Evolutionary conservation across 2,329 filamentous ascomycete genomes (phyloP).

Genomic region (Exophiala xenobiotica): DNA sequence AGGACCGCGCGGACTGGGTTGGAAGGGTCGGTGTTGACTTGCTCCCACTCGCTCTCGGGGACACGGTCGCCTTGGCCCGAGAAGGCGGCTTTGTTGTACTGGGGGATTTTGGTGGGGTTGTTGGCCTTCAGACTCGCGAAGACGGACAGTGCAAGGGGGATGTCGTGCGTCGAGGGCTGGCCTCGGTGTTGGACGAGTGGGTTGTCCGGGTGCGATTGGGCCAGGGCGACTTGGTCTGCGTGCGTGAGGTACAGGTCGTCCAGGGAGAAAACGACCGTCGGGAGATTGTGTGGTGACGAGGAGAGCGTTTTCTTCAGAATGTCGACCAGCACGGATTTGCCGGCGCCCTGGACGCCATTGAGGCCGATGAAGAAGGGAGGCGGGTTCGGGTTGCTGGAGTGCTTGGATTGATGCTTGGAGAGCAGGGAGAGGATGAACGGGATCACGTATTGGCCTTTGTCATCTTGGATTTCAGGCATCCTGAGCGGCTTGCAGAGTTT

Average conservation of each 20-base stretch:
- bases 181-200: conserved; percentile 77
- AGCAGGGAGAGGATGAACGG: conserved; percentile 70
- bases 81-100: conserved; percentile 81
- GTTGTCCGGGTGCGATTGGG: conserved; percentile 66
- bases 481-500: not conserved
- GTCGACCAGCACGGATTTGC: conserved; percentile 83
- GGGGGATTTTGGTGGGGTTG: conserved; percentile 62
- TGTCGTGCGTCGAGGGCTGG: conserved; percentile 80
- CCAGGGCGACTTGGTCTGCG: conserved; percentile 64
- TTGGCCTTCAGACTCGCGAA: conserved; percentile 59
- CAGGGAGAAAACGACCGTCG: conserved; percentile 73
- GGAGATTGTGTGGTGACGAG: conserved; percentile 56
- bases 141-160: conserved; percentile 61
- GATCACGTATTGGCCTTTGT: conserved; percentile 75
- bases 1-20: conserved; percentile 62
- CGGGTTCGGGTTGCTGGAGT: conserved; percentile 37
- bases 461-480: conserved; percentile 64
- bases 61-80: conserved; percentile 73
- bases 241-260: conserved; percentile 87
- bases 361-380: conserved; percentile 81
- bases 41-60: conserved; percentile 61
- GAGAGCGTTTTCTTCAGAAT: conserved; percentile 63
- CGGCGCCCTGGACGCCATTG: conserved; percentile 87
- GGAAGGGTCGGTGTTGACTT: conserved; percentile 43
- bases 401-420: conserved; percentile 48